Conservation (phyloP, 2,329 filamentous ascomycete genomes). For the Thielaviopsis populi region DNA sequence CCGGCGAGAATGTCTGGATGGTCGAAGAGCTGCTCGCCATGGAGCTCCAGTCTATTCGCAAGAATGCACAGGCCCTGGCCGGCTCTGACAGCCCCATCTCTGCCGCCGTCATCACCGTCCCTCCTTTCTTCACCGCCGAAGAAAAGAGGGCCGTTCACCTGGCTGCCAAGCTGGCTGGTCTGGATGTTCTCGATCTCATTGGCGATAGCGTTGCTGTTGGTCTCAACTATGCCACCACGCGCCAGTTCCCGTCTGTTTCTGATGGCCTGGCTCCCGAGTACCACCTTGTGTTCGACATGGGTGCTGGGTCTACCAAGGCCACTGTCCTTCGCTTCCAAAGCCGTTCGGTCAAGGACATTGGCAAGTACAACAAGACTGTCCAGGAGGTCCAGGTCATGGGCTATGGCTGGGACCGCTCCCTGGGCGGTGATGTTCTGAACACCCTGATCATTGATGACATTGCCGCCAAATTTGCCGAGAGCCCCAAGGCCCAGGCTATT, state of each 20-base stretch:
- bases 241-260: constrained; percentile 72
- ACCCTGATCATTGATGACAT: constrained; percentile 80
- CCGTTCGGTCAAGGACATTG: constrained; percentile 75
- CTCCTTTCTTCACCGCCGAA: constrained; percentile 76
- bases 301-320: constrained; percentile 83
- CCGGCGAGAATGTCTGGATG: constrained; percentile 51
- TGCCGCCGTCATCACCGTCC: constrained; percentile 78
- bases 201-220: constrained; percentile 87
- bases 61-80: constrained; percentile 73
- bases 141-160: constrained; percentile 77
- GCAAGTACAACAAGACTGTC: constrained; percentile 88
- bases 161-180: constrained; percentile 73
- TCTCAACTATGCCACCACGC: constrained; percentile 82
- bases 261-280: constrained; percentile 78
- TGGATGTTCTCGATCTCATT: constrained; percentile 72
- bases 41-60: constrained; percentile 82
- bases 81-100: constrained; percentile 59
- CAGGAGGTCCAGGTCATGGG: constrained; percentile 89
- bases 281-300: constrained; percentile 95
- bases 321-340: constrained; percentile 83
- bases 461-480: constrained; percentile 60
- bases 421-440: constrained; percentile 84
- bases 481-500: constrained; percentile 49
- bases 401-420: constrained; percentile 71
- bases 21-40: constrained; percentile 93